A percentile compares a stretch with the other conserved stretches of the same genome.
phyloP scores from a whole-genome alignment of 2,329 filamentous ascomycete species.

The Alternaria arbusti region DNA sequence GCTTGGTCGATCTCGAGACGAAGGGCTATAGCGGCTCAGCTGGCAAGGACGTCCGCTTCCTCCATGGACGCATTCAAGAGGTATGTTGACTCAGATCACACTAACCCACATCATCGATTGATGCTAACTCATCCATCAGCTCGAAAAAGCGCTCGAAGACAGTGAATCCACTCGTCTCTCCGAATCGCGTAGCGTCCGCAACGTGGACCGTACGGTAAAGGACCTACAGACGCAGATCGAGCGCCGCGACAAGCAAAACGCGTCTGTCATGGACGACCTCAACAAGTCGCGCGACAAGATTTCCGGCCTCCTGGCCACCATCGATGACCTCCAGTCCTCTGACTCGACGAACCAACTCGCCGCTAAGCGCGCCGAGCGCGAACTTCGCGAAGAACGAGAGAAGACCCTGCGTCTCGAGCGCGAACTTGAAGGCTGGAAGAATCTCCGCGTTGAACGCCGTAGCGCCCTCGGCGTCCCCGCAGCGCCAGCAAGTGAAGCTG shows the following conservation, averaged over 20 bases:
- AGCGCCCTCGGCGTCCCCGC: conserved; percentile 44
- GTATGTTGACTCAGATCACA: conserved; percentile 59
- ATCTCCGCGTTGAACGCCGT: conserved; percentile 67
- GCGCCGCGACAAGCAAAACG: conserved; percentile 86
- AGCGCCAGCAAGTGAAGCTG: conserved; percentile 50
- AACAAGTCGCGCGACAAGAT: conserved; percentile 86
- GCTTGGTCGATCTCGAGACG: conserved; percentile 90
- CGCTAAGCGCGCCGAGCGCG: conserved; percentile 84
- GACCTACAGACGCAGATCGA: conserved; percentile 93
- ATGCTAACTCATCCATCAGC: conserved; percentile 58
- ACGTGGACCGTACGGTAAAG: conserved; percentile 91
- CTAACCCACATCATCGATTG: neutral
- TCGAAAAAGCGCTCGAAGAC: conserved; percentile 84
- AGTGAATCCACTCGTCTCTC: conserved; percentile 80
- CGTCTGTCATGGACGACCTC: conserved; percentile 82
- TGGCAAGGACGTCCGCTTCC: conserved; percentile 92
- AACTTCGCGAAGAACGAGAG: conserved; percentile 87
- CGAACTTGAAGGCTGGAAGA: conserved; percentile 84
- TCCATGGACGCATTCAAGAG: conserved; percentile 94
- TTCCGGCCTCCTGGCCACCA: conserved; percentile 84
- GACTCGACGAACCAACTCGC: conserved; percentile 83
- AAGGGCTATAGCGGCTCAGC: conserved; percentile 89
- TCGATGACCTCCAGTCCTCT: conserved; percentile 90
- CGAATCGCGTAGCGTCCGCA: conserved; percentile 85
- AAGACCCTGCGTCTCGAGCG: conserved; percentile 81